Percentiles rank a stretch among this genome's conserved stretches.
These are phyloP conservation scores for Austroboletus eburneus DNA, from an alignment of 768 basidiomycete species.

Conservation along the genomic window DNA sequence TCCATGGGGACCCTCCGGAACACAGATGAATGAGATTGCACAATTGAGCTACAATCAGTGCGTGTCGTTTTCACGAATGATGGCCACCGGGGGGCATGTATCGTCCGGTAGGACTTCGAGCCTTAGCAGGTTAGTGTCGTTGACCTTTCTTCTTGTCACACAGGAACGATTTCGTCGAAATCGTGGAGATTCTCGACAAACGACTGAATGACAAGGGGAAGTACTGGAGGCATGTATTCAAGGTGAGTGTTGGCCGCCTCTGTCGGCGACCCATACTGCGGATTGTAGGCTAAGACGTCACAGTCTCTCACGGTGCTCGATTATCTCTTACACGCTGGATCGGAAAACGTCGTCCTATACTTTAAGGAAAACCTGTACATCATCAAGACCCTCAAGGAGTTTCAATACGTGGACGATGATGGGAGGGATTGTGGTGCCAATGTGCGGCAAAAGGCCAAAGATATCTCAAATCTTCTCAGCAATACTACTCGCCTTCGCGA, in stretches of 20 bases:
- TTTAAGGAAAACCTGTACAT: conserved; percentile 97
- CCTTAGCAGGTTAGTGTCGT: no score
- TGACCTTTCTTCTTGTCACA: background rate
- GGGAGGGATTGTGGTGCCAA: conserved; percentile 99
- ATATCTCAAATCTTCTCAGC: conserved; percentile 89
- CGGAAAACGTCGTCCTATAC: conserved; percentile 98
- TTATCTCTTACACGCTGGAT: conserved; percentile 93
- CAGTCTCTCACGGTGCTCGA: conserved; percentile 92
- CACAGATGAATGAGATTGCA: conserved; percentile 99
- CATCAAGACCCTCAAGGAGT: conserved; percentile 98
- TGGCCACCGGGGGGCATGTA: no score
- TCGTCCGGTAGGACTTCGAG: no score
- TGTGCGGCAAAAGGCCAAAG: conserved; percentile 95
- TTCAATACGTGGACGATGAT: conserved; percentile 93
- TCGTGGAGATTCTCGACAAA: conserved; percentile 99
- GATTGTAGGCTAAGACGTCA: no score
- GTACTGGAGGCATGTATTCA: conserved; percentile 99
- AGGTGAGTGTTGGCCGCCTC: conserved; percentile 46
- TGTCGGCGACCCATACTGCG: background rate
- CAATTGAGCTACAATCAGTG: conserved; percentile 97
- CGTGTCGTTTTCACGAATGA: conserved; percentile 23
- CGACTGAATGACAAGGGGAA: conserved; percentile 98
- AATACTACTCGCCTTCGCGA: conserved; percentile 83
- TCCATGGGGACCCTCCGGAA: conserved; percentile 95
- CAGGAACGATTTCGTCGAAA: conserved; percentile 94